phyloP scores from a whole-genome alignment of 2,329 filamentous ascomycete genomes.

The Epichloe scottii region DNA sequence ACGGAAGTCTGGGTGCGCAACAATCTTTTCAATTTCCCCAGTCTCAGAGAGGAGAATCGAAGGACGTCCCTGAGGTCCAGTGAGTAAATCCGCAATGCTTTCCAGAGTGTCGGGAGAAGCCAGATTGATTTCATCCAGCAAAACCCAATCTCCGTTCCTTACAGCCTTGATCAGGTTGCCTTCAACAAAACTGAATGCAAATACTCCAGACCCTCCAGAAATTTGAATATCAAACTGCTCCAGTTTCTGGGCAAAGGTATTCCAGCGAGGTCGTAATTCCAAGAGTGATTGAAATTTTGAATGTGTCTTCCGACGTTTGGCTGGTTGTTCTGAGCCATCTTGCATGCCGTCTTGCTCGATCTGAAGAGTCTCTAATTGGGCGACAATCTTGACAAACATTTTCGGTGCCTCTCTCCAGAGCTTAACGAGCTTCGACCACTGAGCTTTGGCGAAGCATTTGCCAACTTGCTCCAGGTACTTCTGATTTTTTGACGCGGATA shows the following conservation, averaged over 20 bases:
- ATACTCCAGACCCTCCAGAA: constrained; percentile 56
- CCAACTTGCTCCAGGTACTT: constrained; percentile 71
- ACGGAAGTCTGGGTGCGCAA: constrained; percentile 83
- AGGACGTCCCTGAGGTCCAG: constrained; percentile 57
- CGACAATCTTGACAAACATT: constrained; percentile 66
- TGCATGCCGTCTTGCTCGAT: constrained; percentile 22
- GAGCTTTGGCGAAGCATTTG: constrained; percentile 66
- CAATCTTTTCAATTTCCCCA: constrained; percentile 79
- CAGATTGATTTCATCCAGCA: constrained; percentile 94
- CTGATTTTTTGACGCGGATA: constrained; percentile 78
- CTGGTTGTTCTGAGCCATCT: constrained; percentile 38
- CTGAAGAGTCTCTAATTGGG: constrained; percentile 36
- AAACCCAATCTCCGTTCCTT: constrained; percentile 90
- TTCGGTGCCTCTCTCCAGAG: constrained; percentile 82
- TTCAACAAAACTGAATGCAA: constrained; percentile 93
- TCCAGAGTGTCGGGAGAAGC: constrained; percentile 91
- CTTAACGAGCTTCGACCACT: constrained; percentile 78
- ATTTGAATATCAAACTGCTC: constrained; percentile 73
- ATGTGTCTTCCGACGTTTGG: constrained; percentile 55
- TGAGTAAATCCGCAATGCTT: constrained; percentile 79
- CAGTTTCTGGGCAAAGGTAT: constrained; percentile 61
- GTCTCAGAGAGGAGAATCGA: constrained; percentile 87
- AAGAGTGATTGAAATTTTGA: constrained; percentile 53
- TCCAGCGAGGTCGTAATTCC: constrained; percentile 58
- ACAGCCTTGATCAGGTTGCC: constrained; percentile 95